Evolutionary conservation across 2,329 filamentous ascomycete genomes (phyloP).

Genomic region (Botryotinia globosa): DNA sequence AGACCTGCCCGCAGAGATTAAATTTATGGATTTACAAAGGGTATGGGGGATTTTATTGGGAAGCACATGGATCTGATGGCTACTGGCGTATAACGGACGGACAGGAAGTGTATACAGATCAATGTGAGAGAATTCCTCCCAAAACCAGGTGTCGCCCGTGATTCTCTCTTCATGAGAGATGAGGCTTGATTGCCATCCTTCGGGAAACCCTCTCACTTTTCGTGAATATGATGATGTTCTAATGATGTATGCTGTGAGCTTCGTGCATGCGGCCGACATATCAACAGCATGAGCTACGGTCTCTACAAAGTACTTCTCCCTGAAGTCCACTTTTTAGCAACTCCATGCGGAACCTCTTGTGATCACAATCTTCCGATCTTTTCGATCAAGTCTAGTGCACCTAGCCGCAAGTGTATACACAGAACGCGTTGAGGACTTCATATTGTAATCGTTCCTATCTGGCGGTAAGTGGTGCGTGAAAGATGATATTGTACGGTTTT

Average conservation of each 20-base stretch:
- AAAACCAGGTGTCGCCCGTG: slow-evolving; percentile 78
- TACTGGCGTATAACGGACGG: slow-evolving; percentile 36
- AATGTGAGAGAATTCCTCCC: slow-evolving; percentile 53
- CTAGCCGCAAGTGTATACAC: neutral
- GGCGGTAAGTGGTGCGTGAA: neutral
- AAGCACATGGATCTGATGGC: slow-evolving; percentile 34
- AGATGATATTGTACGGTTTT: too few relatives aligned
- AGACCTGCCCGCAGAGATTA: slow-evolving; percentile 49
- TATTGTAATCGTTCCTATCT: neutral
- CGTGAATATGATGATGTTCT: slow-evolving; percentile 23
- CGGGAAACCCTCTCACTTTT: slow-evolving; percentile 1
- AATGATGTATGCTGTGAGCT: slow-evolving; percentile 9
- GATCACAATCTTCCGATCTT: neutral
- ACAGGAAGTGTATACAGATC: slow-evolving; percentile 50
- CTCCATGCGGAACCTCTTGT: neutral
- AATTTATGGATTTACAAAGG: slow-evolving; percentile 33
- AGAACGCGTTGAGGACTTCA: too few relatives aligned
- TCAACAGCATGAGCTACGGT: neutral
- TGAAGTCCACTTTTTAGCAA: neutral
- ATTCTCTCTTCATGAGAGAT: slow-evolving; percentile 63
- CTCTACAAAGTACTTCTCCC: neutral
- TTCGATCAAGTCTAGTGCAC: neutral
- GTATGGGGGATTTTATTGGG: slow-evolving; percentile 28
- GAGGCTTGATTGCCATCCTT: slow-evolving; percentile 87
- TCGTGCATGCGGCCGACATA: neutral